Evolutionary conservation across 306 rosid genomes (phyloP).

Genomic region (Trichosanthes cucumerina): DNA sequence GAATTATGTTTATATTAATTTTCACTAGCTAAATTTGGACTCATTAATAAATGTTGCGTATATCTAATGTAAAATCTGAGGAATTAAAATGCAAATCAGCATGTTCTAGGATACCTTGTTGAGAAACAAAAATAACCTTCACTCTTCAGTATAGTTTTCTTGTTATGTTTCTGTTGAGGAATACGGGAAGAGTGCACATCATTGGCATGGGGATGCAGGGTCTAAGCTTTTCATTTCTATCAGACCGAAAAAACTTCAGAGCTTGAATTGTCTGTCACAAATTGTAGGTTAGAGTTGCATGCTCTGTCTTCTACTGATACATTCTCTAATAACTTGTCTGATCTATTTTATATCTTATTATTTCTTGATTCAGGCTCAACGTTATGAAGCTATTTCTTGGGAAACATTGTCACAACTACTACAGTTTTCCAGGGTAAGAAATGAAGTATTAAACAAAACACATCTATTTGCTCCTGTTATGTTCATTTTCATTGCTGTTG

Average conservation of each 20-base stretch:
- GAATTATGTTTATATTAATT: no score
- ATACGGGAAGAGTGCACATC: background rate
- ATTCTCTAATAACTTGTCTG: background rate
- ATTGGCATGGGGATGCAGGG: background rate
- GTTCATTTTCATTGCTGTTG: no score
- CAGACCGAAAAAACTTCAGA: background rate
- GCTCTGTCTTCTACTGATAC: background rate
- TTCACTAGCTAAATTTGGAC: background rate
- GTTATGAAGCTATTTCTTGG: no score
- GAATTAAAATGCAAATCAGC: no score
- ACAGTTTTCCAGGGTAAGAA: conserved; percentile 82
- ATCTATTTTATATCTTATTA: no score
- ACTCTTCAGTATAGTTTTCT: background rate
- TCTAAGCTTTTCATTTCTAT: background rate
- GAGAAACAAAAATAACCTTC: no score
- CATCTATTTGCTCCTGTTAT: no score
- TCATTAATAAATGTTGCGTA: background rate
- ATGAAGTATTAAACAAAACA: background rate
- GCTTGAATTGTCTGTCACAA: background rate
- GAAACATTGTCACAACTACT: conserved; percentile 87
- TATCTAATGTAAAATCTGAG: no score
- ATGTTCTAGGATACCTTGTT: no score
- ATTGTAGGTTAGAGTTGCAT: background rate
- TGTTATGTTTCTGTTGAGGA: background rate
- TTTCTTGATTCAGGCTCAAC: background rate